Conservation (phyloP, 2,329 filamentous ascomycete genomes). For the Lomentospora prolificans region DNA sequence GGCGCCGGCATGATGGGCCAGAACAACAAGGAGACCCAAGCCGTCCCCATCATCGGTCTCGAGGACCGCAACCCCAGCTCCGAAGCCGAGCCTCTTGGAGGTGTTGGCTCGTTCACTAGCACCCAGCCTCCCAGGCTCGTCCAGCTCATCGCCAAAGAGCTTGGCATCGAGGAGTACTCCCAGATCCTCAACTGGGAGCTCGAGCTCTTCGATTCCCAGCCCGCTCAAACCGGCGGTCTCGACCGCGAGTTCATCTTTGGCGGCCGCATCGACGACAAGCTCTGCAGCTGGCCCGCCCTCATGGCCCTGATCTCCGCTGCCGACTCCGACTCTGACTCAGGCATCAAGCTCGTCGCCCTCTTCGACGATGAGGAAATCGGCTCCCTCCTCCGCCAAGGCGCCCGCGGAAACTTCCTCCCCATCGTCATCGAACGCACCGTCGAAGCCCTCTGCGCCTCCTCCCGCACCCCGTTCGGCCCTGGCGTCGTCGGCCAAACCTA, state of each 20-base stretch:
- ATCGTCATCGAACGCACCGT: conserved; percentile 71
- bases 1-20: conserved; percentile 60
- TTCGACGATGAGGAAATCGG: conserved; percentile 98
- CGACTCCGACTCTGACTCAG: conserved; percentile 45
- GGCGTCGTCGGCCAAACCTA: conserved; percentile 70
- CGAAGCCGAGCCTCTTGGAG: conserved; percentile 41
- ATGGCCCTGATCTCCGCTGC: conserved; percentile 67
- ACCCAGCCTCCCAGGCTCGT: conserved; percentile 83
- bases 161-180: conserved; percentile 57
- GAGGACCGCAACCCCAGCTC: conserved; percentile 54
- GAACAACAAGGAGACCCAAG: conserved; percentile 81
- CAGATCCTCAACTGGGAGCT: conserved; percentile 93
- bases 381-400: conserved; percentile 80
- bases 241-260: conserved; percentile 93
- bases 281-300: conserved; percentile 88
- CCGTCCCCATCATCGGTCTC: conserved; percentile 86
- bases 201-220: conserved; percentile 85
- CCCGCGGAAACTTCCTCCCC: conserved; percentile 79
- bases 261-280: conserved; percentile 92
- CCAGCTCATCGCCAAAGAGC: conserved; percentile 66
- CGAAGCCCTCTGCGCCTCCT: conserved; percentile 50
- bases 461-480: conserved; percentile 36
- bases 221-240: conserved; percentile 72
- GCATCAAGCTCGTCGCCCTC: conserved; percentile 82
- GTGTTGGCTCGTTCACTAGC: conserved; percentile 61